Base-by-base conservation (phyloP, 2,329 filamentous ascomycete genomes). In the Trichoderma simmonsii region DNA sequence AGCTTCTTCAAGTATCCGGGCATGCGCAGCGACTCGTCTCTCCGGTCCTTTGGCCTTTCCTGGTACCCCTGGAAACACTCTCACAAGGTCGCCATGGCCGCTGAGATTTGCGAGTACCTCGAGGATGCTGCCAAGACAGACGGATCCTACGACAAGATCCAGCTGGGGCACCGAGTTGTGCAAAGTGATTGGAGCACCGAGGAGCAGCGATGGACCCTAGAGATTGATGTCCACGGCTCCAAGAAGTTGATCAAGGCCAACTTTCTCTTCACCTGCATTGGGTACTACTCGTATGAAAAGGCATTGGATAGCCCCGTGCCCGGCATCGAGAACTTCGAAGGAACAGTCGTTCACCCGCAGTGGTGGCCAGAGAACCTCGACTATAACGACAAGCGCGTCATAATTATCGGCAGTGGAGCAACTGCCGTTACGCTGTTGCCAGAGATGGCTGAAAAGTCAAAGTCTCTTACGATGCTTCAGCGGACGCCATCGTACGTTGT, bases 351-450 rank as follows among this genome's bases (percentile, higher is more conserved):
- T 5, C 91, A 93, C 74, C 92, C 92, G 0, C 92, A 94, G 76
- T 93, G 92, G 84, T 95, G 93, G 93, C 91, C 92, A 0, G 83
- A 91, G 71, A 85, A 90, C 62, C 82, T 92, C 51, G 87, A 93
- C 76, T 91, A 91, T 78, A 81, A 84, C 6, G 84, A 85, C 79
- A 93, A 94, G 80, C 88, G 88, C 59, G 84, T 95, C 26, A 86
- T 93, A 57, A 85, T 95, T 72, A 88, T 96, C 73, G 93, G 93
- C 18, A 91, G 88, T 18, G 94, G 94, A 8, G 93, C 93, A 3
- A 97, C 94, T 0, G 91, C 93, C 7, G 82, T 95, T 63, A 96
- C 93, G 0, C 85, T 97, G 1, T 80, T 97, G 3, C 94, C 93
- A 0, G 87, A 86, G 61, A 81, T 97, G 60, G 88, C 90, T 1